A percentile compares a stretch with the other conserved stretches of the same genome.
Conservation (phyloP, 208 protist genomes). For the Leishmania arabica region DNA sequence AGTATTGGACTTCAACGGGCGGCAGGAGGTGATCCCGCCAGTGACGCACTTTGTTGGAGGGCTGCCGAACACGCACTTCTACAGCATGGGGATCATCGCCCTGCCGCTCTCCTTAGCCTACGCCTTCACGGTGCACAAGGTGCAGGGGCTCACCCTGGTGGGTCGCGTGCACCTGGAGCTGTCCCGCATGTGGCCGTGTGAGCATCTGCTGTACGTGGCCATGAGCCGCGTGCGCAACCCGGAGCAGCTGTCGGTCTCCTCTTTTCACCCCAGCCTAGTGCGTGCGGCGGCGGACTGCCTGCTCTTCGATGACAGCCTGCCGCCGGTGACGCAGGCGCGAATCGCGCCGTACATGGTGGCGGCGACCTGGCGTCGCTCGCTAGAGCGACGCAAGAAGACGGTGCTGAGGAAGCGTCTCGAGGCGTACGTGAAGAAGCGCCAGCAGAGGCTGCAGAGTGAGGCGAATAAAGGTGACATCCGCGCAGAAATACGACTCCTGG, state of each 20-base stretch:
- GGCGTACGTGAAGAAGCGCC: slow-evolving; percentile 20
- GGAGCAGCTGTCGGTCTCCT: slow-evolving; percentile 77
- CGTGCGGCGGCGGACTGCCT: slow-evolving; percentile 68
- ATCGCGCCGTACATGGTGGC: slow-evolving; percentile 61
- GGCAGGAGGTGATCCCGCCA: slow-evolving; percentile 61
- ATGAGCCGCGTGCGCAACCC: slow-evolving; percentile 89
- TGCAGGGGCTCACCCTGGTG: slow-evolving; percentile 87
- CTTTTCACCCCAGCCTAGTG: slow-evolving; percentile 62
- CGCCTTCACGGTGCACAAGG: slow-evolving; percentile 94
- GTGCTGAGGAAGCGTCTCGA: slow-evolving; percentile 37
- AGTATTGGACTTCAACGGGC: slow-evolving; percentile 75
- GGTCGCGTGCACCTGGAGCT: slow-evolving; percentile 87
- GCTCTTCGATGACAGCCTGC: slow-evolving; percentile 81
- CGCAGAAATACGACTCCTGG: slow-evolving; percentile 28
- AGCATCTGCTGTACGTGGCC: slow-evolving; percentile 89
- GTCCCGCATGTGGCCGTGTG: slow-evolving; percentile 88
- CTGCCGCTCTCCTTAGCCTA: slow-evolving; percentile 86
- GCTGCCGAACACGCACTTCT: slow-evolving; percentile 73
- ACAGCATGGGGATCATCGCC: slow-evolving; percentile 59
- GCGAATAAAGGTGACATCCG: slow-evolving; percentile 19
- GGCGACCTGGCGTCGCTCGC: slow-evolving; percentile 59
- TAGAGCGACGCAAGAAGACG: slow-evolving; percentile 51
- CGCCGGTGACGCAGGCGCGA: slow-evolving; percentile 40
- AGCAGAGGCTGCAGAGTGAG: slow-evolving; percentile 13
- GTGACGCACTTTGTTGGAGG: slow-evolving; percentile 70